Conservation (phyloP, 129 eudicot genomes). For the Arctium lappa region DNA sequence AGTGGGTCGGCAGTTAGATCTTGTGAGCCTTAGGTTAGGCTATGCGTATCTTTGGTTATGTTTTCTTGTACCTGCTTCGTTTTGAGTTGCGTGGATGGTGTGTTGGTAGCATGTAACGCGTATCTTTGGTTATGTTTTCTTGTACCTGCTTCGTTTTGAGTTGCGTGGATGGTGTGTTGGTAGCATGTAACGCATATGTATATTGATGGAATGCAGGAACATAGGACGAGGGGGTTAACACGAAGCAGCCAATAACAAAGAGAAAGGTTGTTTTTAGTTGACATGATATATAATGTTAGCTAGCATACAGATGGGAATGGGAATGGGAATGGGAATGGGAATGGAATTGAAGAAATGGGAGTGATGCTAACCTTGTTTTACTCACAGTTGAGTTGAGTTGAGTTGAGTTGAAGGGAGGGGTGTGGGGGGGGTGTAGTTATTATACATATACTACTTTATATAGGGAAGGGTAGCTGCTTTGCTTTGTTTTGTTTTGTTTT, state of each 20-base stretch:
- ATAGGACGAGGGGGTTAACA: slow-evolving; percentile 61
- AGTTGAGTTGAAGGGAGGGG: not conserved
- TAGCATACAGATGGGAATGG: slow-evolving; percentile 14
- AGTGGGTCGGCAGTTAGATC: not conserved
- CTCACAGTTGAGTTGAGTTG: not conserved
- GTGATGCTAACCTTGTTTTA: not conserved
- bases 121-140: not conserved
- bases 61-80: not conserved
- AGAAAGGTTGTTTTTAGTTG: slow-evolving; percentile 5
- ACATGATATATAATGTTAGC: slow-evolving; percentile 15
- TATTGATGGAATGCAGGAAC: slow-evolving; percentile 43
- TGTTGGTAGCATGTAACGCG: not conserved
- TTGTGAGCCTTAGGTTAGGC: not conserved
- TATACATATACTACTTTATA: not conserved
- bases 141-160: not conserved
- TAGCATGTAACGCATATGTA: not conserved
- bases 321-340: not conserved
- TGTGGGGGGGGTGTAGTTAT: not conserved
- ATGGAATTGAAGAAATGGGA: not conserved
- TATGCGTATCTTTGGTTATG: not conserved
- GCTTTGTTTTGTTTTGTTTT: not conserved
- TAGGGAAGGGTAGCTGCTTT: not conserved
- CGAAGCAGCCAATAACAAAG: slow-evolving; percentile 61
- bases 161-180: too few species aligned
- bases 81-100: too few species aligned